These are phyloP conservation scores for Pseudozyma hubeiensis DNA, from an alignment of 1,284 basidiomycete species.

Conservation along the genomic window DNA sequence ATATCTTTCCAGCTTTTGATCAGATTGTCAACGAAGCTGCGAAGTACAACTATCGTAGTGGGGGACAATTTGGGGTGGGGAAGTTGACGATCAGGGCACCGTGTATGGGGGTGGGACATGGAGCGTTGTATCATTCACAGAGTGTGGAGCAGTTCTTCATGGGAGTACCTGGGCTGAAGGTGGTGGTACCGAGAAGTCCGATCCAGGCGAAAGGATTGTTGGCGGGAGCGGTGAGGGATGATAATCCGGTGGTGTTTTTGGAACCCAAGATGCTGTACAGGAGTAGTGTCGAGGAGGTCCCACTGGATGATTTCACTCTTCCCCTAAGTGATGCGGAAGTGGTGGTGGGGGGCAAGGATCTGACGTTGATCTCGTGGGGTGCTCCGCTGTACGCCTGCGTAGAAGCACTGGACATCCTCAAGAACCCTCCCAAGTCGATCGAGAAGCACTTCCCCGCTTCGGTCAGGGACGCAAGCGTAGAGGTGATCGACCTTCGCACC, in stretches of 20 bases:
- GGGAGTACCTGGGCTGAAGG: slow-evolving; percentile 84
- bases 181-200: slow-evolving; percentile 90
- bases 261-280: slow-evolving; percentile 92
- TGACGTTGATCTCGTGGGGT: slow-evolving; percentile 90
- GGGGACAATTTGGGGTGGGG: slow-evolving; percentile 84
- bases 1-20: slow-evolving; percentile 53
- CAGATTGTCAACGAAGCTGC: slow-evolving; percentile 95
- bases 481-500: slow-evolving; percentile 89
- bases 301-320: slow-evolving; percentile 84
- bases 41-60: slow-evolving; percentile 89
- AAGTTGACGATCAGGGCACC: slow-evolving; percentile 83
- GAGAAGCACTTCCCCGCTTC: slow-evolving; percentile 77
- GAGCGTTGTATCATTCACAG: slow-evolving; percentile 92
- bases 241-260: slow-evolving; percentile 92
- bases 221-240: slow-evolving; percentile 85
- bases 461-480: slow-evolving; percentile 80
- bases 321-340: slow-evolving; percentile 84
- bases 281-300: slow-evolving; percentile 91
- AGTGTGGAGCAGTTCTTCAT: slow-evolving; percentile 94
- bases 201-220: slow-evolving; percentile 93
- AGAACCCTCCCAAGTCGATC: slow-evolving; percentile 77
- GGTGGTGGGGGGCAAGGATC: slow-evolving; percentile 79
- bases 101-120: slow-evolving; percentile 53
- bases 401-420: slow-evolving; percentile 78
- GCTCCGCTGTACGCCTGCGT: slow-evolving; percentile 92